These are phyloP conservation scores for Oropetium thomaeum DNA, from an alignment of 176 grass and related monocot genomes.

Conservation along the genomic window DNA sequence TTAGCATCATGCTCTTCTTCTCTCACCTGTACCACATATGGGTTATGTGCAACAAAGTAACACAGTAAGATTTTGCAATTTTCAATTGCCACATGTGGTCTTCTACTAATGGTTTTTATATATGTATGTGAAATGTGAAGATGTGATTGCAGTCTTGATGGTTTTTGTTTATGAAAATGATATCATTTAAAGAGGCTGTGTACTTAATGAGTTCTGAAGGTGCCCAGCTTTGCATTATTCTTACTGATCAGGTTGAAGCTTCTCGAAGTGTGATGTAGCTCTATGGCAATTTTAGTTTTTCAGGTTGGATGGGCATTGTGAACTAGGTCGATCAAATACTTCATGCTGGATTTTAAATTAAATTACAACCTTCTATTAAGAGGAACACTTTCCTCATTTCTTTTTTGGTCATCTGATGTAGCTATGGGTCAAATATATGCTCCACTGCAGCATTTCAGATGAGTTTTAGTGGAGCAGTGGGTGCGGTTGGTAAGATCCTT, in stretches of 20 bases:
- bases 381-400: not conserved
- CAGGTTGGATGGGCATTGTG: not conserved
- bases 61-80: no score
- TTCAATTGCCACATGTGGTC: no score
- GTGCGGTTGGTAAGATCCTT: not conserved
- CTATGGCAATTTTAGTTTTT: slow-evolving; percentile 6
- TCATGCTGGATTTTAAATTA: not conserved
- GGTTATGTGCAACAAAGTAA: no score
- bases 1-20: no score
- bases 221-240: not conserved
- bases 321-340: not conserved
- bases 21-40: no score
- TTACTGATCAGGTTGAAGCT: not conserved
- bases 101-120: no score
- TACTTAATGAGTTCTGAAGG: not conserved
- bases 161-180: slow-evolving; percentile 4
- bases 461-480: not conserved
- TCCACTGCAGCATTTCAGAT: not conserved
- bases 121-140: no score
- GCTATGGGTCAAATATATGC: not conserved
- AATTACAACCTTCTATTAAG: not conserved
- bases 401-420: not conserved
- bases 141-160: no score
- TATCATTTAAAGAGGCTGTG: not conserved
- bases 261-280: not conserved